A percentile compares a stretch with the other conserved stretches of the same genome.
phyloP scores from a whole-genome alignment of 179 eudicot species.

The Spergularia azorica region DNA sequence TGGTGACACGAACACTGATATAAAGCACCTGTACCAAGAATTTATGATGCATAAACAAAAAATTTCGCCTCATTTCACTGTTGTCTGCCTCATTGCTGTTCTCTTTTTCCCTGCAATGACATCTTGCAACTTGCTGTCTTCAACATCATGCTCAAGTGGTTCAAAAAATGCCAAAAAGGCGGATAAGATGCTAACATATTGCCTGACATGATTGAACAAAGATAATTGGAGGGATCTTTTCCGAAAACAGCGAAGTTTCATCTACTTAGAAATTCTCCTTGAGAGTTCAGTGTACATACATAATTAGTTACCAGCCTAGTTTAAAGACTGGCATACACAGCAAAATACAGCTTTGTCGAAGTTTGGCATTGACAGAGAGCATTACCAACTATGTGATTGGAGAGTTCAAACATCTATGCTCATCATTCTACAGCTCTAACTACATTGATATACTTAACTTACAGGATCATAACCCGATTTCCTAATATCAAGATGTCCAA shows the following conservation, averaged over 20 bases:
- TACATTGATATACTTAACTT: neutral
- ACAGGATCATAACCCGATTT: slow-evolving; percentile 6
- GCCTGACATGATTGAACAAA: neutral
- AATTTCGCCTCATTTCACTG: neutral
- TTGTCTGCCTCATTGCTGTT: neutral
- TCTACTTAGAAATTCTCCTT: neutral
- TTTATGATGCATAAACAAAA: neutral
- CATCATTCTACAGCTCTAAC: neutral
- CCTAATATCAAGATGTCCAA: neutral
- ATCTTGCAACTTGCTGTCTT: neutral
- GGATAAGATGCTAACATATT: neutral
- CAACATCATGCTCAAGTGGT: neutral
- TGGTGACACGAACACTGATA: neutral
- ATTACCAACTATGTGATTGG: neutral
- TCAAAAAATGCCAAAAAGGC: neutral
- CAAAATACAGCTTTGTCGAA: neutral
- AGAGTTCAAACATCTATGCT: neutral
- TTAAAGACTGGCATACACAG: neutral
- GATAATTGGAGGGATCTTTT: no score
- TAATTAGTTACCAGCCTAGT: neutral
- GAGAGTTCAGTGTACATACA: neutral
- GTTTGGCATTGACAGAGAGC: neutral
- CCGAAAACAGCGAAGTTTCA: neutral
- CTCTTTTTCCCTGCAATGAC: neutral
- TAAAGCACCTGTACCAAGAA: neutral